phyloP scores from a whole-genome alignment of 2,329 filamentous ascomycete genomes.

The Penicillium sp. region DNA sequence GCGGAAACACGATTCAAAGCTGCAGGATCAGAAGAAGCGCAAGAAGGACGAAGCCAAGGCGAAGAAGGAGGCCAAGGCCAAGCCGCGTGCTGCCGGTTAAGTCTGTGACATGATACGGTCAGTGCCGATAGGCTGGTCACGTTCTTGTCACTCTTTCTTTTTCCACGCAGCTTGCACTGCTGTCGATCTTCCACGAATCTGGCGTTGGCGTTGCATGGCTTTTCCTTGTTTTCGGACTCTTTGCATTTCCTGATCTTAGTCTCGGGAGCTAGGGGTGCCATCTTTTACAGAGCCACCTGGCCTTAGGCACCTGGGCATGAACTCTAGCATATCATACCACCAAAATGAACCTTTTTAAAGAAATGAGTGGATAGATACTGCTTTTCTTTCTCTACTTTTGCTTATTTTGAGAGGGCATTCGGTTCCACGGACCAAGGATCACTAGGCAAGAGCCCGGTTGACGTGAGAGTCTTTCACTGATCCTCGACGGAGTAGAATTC shows the following conservation, averaged over 20 bases:
- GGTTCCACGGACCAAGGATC: not conserved
- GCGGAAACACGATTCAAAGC: slow-evolving; percentile 89
- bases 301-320: slow-evolving; percentile 8
- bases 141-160: not conserved
- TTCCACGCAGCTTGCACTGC: not conserved
- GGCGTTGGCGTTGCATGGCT: slow-evolving; percentile 17
- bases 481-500: slow-evolving; percentile 3
- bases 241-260: slow-evolving; percentile 4
- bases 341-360: not conserved
- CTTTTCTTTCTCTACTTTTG: not conserved
- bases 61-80: slow-evolving; percentile 86
- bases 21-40: slow-evolving; percentile 92
- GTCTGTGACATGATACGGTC: not conserved
- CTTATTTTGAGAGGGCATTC: not conserved
- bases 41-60: slow-evolving; percentile 91
- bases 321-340: slow-evolving; percentile 13
- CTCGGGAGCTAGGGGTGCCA: not conserved
- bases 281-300: not conserved
- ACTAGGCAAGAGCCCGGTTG: not conserved
- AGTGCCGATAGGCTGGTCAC: not conserved
- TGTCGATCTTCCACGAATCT: slow-evolving; percentile 9
- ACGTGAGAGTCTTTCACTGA: slow-evolving; percentile 3
- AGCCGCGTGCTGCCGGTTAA: slow-evolving; percentile 66
- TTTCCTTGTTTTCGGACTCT: slow-evolving; percentile 4
- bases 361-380: not conserved